phyloP scores from a whole-genome alignment of 2,329 filamentous ascomycete genomes.

The Sclerotiophoma versabilis region DNA sequence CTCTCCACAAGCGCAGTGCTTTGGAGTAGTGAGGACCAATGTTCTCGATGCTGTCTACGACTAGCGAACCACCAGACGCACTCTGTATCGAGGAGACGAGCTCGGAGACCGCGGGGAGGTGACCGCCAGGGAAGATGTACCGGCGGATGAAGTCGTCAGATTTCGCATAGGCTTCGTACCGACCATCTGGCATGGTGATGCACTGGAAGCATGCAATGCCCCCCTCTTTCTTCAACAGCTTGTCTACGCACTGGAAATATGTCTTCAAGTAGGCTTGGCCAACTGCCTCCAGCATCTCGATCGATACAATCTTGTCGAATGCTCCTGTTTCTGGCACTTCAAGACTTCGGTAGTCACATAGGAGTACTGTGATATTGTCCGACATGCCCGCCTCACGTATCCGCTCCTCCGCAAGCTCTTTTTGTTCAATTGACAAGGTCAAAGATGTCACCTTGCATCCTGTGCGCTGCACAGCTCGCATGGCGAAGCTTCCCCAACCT shows the following conservation, averaged over 20 bases:
- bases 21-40: conserved; percentile 78
- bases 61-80: conserved; percentile 67
- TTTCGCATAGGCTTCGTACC: conserved; percentile 70
- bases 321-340: conserved; percentile 56
- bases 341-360: conserved; percentile 73
- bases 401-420: conserved; percentile 69
- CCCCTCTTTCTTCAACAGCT: conserved; percentile 69
- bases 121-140: conserved; percentile 81
- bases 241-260: conserved; percentile 71
- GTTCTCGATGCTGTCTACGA: conserved; percentile 73
- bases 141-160: conserved; percentile 77
- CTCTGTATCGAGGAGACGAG: conserved; percentile 67
- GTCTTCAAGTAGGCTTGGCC: conserved; percentile 71
- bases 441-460: conserved; percentile 73
- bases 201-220: conserved; percentile 77
- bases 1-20: conserved; percentile 71
- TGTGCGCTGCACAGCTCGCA: conserved; percentile 70
- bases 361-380: conserved; percentile 67
- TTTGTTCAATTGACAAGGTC: conserved; percentile 74
- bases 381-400: conserved; percentile 67
- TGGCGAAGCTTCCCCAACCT: conserved; percentile 78
- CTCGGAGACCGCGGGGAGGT: conserved; percentile 72
- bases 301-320: conserved; percentile 76
- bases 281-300: conserved; percentile 81
- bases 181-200: conserved; percentile 75